phyloP scores from a whole-genome alignment of 164 flowering plant genomes.

The Vitis rotundifolia region DNA sequence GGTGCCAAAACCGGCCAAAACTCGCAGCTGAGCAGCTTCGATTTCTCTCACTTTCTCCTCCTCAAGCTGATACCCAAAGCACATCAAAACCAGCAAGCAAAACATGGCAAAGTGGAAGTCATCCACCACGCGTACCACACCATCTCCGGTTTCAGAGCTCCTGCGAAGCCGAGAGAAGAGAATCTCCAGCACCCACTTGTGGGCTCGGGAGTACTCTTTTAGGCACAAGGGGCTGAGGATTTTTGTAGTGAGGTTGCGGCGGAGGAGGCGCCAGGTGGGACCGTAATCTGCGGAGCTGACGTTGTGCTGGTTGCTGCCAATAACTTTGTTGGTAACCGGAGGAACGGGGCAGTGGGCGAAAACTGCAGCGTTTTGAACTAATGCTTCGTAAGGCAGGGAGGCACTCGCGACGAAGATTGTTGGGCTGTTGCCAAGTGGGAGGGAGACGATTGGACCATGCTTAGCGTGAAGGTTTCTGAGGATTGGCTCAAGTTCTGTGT shows the following conservation, averaged over 20 bases:
- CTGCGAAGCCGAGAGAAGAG: slow-evolving; percentile 1
- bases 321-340: not conserved
- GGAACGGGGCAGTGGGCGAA: slow-evolving; percentile 21
- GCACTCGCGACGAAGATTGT: slow-evolving; percentile 35
- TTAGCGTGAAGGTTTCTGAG: slow-evolving; percentile 25
- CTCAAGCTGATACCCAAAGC: slow-evolving; percentile 23
- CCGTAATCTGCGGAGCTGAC: slow-evolving; percentile 26
- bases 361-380: slow-evolving; percentile 33
- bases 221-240: slow-evolving; percentile 21
- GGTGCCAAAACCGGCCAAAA: not conserved
- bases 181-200: slow-evolving; percentile 18
- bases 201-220: slow-evolving; percentile 13
- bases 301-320: slow-evolving; percentile 15
- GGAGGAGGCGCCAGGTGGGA: slow-evolving; percentile 27
- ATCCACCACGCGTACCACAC: not conserved
- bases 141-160: no score
- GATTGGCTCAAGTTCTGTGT: slow-evolving; percentile 20
- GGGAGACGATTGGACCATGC: slow-evolving; percentile 48
- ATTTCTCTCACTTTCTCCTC: slow-evolving; percentile 9
- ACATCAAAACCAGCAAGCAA: slow-evolving; percentile 20
- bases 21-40: not conserved
- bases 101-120: slow-evolving; percentile 19
- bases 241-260: slow-evolving; percentile 23
- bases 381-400: slow-evolving; percentile 41
- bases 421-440: slow-evolving; percentile 30